Evolutionary conservation across 2,329 filamentous ascomycete genomes (phyloP), one percentile per base, ranked within the genome.

Genomic region (Alternaria panax): DNA sequence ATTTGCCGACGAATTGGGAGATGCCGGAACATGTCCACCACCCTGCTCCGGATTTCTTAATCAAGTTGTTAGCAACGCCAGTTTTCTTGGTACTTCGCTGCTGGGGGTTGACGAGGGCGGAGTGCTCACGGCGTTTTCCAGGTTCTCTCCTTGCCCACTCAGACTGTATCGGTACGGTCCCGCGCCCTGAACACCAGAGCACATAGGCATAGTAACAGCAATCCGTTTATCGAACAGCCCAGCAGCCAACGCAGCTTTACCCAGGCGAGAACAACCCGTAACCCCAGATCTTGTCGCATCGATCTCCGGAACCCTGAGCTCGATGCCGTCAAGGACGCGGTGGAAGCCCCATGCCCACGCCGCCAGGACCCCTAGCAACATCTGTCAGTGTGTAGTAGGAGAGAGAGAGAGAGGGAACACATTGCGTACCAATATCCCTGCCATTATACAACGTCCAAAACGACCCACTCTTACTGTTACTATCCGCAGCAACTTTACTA

Each of bases 391-490:
- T 47, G n/a, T 11, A 28, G 14, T 20, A 5, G 2, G 16, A 8
- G 4, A 16, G 22, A n/a, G 2, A 2, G 16, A 8, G 4, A 16
- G 22, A n/a, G 2, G 7, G 2, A 14, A n/a, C 16, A n/a, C n/a
- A 30, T 69, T 3, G 16, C 24, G 53, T 66, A 82, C 81, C 82
- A 51, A 84, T 83, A 60, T 84, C 82, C 59, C 75, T 72, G 12
- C 82, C 82, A 52, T 79, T 82, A 60, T 84, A 84, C 30, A 84
- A 62, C 16, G 80, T 78, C 81, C 81, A 85, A 55, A 84, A 84
- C 0, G 81, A 81, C 0, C 82, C 83, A 7, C 78, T 80, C 75
- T 83, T 83, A 38, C 76, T 73, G 63, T 82, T 84, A 63, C 82
- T 84, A 60, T 85, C 82, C 12, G 82, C 78, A 1, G 82, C 80